Conservation (phyloP, 345 rosid genomes). For the Boechera retrofracta region DNA sequence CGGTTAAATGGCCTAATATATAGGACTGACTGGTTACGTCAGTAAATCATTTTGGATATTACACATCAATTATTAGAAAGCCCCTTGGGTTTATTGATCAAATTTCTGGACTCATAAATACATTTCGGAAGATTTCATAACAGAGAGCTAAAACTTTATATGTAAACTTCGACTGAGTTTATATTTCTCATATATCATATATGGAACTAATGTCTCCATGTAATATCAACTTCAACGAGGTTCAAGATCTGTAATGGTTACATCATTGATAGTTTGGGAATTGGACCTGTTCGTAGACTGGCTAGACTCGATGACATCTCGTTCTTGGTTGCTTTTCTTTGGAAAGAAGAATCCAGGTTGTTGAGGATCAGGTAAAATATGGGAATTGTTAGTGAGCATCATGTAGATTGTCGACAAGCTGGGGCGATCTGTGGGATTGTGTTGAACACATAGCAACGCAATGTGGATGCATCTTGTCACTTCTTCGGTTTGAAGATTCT, state of each 20-base stretch:
- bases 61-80: too few species aligned
- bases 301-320: neutral
- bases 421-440: slow-evolving; percentile 22
- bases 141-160: too few species aligned
- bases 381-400: slow-evolving; percentile 20
- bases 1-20: too few species aligned
- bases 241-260: slow-evolving; percentile 14
- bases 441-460: slow-evolving; percentile 36
- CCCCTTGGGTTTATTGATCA: too few species aligned
- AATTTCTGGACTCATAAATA: too few species aligned
- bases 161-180: too few species aligned
- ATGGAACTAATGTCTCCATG: neutral
- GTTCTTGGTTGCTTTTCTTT: neutral
- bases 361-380: slow-evolving; percentile 18
- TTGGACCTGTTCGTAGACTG: neutral
- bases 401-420: slow-evolving; percentile 16
- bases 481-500: slow-evolving; percentile 15
- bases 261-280: slow-evolving; percentile 1
- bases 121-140: too few species aligned
- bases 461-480: neutral
- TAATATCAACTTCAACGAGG: neutral
- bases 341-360: slow-evolving; percentile 27
- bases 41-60: too few species aligned
- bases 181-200: too few species aligned
- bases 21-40: too few species aligned